Conservation (phyloP, 768 basidiomycete species). For the Rhizopogon vinicolor region DNA sequence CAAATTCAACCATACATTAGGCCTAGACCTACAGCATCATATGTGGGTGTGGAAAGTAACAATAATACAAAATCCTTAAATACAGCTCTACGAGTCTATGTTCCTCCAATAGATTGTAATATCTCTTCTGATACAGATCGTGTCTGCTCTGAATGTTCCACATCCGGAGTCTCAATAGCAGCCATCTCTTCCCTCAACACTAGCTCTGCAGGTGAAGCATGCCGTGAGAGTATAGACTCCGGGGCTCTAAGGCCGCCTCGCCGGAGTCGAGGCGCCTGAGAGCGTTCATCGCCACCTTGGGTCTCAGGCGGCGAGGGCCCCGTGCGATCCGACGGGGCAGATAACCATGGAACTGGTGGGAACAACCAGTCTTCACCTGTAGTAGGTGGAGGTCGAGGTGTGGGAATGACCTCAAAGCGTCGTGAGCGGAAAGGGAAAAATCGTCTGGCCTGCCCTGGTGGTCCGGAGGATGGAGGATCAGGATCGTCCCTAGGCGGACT, state of each 20-base stretch:
- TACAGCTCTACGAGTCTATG: constrained; percentile 8
- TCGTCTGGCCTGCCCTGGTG: constrained; percentile 35
- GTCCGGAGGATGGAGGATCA: constrained; percentile 3
- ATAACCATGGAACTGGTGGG: constrained; percentile 21
- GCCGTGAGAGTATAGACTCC: constrained; percentile 51
- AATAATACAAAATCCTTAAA: constrained; percentile 6
- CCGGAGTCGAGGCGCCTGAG: constrained; percentile 48
- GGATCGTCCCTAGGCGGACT: not conserved
- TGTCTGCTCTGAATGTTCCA: constrained; percentile 1
- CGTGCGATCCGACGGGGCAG: constrained; percentile 12
- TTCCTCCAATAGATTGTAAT: constrained; percentile 8
- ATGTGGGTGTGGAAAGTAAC: not conserved
- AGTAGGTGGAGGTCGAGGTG: constrained; percentile 24
- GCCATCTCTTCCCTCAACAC: constrained; percentile 1
- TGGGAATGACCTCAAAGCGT: constrained; percentile 35
- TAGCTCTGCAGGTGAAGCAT: constrained; percentile 30
- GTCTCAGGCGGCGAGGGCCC: constrained; percentile 14
- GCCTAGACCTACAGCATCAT: not conserved
- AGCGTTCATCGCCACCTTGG: constrained; percentile 32
- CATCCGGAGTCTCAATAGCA: constrained; percentile 5
- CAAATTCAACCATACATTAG: not conserved
- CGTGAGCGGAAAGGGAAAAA: constrained; percentile 53
- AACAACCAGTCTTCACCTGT: constrained; percentile 28
- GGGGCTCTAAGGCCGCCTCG: constrained; percentile 66
- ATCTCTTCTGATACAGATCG: constrained; percentile 13